A percentile compares a stretch with the other conserved stretches of the same genome.
These are phyloP conservation scores for Trichoderma breve DNA, from an alignment of 2,329 filamentous ascomycete genomes.

Conservation along the genomic window DNA sequence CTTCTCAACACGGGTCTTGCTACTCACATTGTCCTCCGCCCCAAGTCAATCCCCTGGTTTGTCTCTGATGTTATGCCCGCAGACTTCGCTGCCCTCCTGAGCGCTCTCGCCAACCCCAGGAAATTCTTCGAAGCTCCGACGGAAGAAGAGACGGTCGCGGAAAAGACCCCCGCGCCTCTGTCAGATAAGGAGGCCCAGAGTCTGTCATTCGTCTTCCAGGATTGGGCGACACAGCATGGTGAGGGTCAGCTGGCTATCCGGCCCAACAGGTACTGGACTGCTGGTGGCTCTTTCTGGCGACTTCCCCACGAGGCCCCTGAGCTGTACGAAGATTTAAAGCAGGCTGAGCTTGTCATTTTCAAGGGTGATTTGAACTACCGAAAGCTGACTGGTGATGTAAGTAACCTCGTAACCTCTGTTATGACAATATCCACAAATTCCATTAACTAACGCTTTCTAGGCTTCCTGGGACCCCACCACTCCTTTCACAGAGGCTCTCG, in stretches of 20 bases:
- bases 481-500: slow-evolving; percentile 79
- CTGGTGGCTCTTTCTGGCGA: slow-evolving; percentile 83
- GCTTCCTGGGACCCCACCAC: slow-evolving; percentile 78
- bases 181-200: slow-evolving; percentile 65
- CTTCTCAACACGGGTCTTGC: slow-evolving; percentile 81
- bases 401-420: slow-evolving; percentile 35
- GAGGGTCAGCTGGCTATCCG: slow-evolving; percentile 82
- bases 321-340: slow-evolving; percentile 73
- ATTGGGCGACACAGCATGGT: slow-evolving; percentile 76
- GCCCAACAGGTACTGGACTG: slow-evolving; percentile 89
- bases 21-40: slow-evolving; percentile 82
- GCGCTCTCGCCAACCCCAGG: slow-evolving; percentile 73
- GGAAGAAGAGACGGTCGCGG: slow-evolving; percentile 61
- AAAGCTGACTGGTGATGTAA: slow-evolving; percentile 85
- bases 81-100: slow-evolving; percentile 82
- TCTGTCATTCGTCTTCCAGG: slow-evolving; percentile 73
- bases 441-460: slow-evolving; percentile 23
- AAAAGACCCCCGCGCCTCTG: slow-evolving; percentile 59
- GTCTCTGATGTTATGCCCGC: slow-evolving; percentile 88
- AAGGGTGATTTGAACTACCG: slow-evolving; percentile 98
- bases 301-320: slow-evolving; percentile 66
- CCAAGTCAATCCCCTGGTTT: slow-evolving; percentile 97
- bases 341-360: slow-evolving; percentile 86
- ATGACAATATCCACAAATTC: not conserved
- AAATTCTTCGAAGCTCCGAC: slow-evolving; percentile 74